These are phyloP conservation scores for Starmerella floricola DNA, from an alignment of 805 yeast species.

Conservation along the genomic window DNA sequence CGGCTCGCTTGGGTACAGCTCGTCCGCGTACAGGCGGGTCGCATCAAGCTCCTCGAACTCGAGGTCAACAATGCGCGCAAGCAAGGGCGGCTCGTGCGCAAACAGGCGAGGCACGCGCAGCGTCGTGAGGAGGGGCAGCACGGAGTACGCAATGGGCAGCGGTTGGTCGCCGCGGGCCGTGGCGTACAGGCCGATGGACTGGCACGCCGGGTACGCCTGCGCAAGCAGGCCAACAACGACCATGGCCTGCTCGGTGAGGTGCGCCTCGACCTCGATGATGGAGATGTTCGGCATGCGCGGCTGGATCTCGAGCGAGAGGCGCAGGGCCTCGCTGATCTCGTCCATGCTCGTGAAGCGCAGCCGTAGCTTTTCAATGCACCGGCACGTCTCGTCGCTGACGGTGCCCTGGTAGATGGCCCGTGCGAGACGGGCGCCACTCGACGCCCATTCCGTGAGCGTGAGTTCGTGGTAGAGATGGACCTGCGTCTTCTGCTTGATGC, in stretches of 20 bases:
- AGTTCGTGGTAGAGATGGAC: conserved; percentile 16
- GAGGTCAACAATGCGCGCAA: conserved; percentile 4
- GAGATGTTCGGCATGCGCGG: conserved; percentile 11
- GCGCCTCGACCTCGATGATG: conserved; percentile 8
- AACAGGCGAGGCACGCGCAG: conserved; percentile 8
- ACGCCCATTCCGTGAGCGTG: conserved; percentile 20
- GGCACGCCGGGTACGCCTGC: not conserved
- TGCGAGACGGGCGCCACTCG: conserved; percentile 18
- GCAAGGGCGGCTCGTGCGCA: conserved; percentile 4
- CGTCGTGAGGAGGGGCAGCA: conserved; percentile 5
- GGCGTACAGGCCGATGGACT: conserved; percentile 6
- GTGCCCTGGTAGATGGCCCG: conserved; percentile 14
- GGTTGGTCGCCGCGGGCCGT: conserved; percentile 7
- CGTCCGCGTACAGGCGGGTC: too few species aligned
- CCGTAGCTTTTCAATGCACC: conserved; percentile 13
- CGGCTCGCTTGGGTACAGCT: too few species aligned
- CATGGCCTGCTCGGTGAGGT: conserved; percentile 15
- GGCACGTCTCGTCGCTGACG: conserved; percentile 12
- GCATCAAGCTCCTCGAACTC: too few species aligned
- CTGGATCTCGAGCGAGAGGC: conserved; percentile 10
- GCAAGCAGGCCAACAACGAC: conserved; percentile 9
- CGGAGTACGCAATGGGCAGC: not conserved
- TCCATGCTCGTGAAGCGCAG: conserved; percentile 15
- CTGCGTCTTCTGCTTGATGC: conserved; percentile 9
- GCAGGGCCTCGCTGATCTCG: conserved; percentile 16